These are phyloP conservation scores for Gentiana macrophylla DNA, from an alignment of 257 asterid species.

Conservation along the genomic window DNA sequence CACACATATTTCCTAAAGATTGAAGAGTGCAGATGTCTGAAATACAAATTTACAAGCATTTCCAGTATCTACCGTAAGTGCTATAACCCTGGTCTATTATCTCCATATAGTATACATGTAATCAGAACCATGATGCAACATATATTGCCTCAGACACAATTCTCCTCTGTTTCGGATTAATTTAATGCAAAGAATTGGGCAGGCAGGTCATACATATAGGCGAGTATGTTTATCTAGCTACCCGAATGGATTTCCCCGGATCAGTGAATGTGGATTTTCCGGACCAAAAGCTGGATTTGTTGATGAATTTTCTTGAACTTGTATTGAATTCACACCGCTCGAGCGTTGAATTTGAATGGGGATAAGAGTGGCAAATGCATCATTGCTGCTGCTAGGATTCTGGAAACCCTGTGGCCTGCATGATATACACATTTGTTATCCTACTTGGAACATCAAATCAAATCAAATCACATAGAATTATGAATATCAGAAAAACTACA, in stretches of 20 bases:
- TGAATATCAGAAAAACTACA: background rate
- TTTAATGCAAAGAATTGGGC: background rate
- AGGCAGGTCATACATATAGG: background rate
- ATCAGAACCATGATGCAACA: background rate
- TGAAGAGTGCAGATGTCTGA: background rate
- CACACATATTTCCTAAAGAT: background rate
- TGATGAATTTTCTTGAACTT: conserved; percentile 24
- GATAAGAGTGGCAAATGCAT: conserved; percentile 47
- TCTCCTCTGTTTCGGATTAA: background rate
- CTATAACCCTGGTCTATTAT: background rate
- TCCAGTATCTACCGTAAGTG: background rate
- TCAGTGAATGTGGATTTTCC: conserved; percentile 24
- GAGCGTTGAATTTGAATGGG: conserved; percentile 40
- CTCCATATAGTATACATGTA: background rate
- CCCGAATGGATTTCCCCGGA: conserved; percentile 67
- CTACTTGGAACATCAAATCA: background rate
- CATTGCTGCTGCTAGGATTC: conserved; percentile 25
- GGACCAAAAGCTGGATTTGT: conserved; percentile 15
- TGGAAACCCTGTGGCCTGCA: conserved; percentile 43
- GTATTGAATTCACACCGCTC: conserved; percentile 25
- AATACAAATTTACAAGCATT: too few relatives aligned
- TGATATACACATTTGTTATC: background rate
- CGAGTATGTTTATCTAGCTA: conserved; percentile 13
- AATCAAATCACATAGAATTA: background rate
- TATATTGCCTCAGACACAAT: background rate